Evolutionary conservation across 2,329 filamentous ascomycete genomes (phyloP), one percentile per base, ranked within the genome.

Genomic region (Ploettnerulaceae sp.): DNA sequence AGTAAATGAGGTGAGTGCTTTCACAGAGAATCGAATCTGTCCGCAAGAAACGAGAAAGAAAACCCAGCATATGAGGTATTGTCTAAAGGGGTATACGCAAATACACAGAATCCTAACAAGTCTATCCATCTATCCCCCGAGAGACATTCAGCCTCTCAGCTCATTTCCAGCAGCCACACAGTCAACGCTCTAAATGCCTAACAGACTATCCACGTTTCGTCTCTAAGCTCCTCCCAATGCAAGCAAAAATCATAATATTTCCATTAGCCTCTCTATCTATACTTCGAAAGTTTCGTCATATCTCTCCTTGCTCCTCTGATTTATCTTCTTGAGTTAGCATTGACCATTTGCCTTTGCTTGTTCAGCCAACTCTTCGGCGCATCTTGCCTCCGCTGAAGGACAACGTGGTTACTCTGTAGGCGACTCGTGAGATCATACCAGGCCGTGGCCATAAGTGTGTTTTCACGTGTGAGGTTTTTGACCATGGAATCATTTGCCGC

Each of bases 351-450:
- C 63, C 87, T 77, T 73, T 93, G 87, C 71, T 86, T 89, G 61
- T 86, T 86, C 58, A 94, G 69, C 86, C 86, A 94, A 67, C 86
- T 90, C 67, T 81, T 84, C 11, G 86, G 84, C 57, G 77, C 77
- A 58, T 91, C 86, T 57, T 80, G 79, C 57, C 85, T 76, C 55
- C 88, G 73, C 62, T 89, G 84, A 52, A 94, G 68, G 45, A 87
- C 80, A 32, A 91, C 83, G 52, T 86, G 86, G 64, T 90, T 91
- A 69, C 85, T 89, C 68, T 93, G 87, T 57, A 94, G 67, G 41
- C 88, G 75, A 62, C 76, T 82, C 20, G 83, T 82, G 59, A 93
- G 76, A 65, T 91, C 86, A 68, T 90, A 90, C 86, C 86, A 94
- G 2, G 88, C 88, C n/a, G 82, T 85, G 20, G 83, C 74, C 59